These are phyloP conservation scores for Coemansia sp. DNA, from an alignment of 192 early-diverging fungal genomes.

Conservation along the genomic window DNA sequence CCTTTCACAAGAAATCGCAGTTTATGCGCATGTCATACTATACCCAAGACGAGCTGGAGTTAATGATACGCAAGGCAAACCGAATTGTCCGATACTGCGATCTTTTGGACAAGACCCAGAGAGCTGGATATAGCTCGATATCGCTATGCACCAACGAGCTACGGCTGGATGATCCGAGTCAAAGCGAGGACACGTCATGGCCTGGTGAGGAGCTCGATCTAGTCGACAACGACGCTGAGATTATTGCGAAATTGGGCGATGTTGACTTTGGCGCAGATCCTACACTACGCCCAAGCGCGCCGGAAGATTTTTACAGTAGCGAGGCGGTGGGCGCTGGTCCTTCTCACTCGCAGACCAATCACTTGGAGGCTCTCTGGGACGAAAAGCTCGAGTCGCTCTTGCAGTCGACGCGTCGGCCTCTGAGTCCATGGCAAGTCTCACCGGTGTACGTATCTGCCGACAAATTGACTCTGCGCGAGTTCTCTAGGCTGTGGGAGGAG, in stretches of 20 bases:
- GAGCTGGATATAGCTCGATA: constrained; percentile 35
- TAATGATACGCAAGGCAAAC: constrained; percentile 48
- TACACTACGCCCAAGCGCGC: constrained; percentile 10
- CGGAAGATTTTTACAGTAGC: background rate
- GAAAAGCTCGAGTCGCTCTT: constrained; percentile 14
- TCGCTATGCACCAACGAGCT: constrained; percentile 48
- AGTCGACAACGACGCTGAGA: constrained; percentile 30
- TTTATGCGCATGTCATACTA: constrained; percentile 43
- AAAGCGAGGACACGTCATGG: constrained; percentile 30
- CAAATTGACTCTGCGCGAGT: constrained; percentile 36
- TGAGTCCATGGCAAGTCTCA: constrained; percentile 19
- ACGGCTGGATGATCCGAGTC: constrained; percentile 3
- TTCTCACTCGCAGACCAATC: constrained; percentile 23
- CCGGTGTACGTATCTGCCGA: constrained; percentile 27
- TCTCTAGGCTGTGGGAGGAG: constrained; percentile 37
- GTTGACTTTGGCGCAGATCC: constrained; percentile 29
- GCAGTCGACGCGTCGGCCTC: background rate
- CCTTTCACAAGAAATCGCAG: constrained; percentile 32
- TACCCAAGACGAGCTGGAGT: constrained; percentile 34
- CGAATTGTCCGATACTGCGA: constrained; percentile 40
- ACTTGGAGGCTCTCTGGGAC: constrained; percentile 32
- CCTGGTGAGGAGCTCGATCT: constrained; percentile 22
- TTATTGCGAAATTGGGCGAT: constrained; percentile 41
- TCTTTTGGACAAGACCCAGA: constrained; percentile 32
- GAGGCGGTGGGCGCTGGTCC: constrained; percentile 21